Base-by-base conservation (phyloP, 441 rosid species). In the Populus hybrid region DNA sequence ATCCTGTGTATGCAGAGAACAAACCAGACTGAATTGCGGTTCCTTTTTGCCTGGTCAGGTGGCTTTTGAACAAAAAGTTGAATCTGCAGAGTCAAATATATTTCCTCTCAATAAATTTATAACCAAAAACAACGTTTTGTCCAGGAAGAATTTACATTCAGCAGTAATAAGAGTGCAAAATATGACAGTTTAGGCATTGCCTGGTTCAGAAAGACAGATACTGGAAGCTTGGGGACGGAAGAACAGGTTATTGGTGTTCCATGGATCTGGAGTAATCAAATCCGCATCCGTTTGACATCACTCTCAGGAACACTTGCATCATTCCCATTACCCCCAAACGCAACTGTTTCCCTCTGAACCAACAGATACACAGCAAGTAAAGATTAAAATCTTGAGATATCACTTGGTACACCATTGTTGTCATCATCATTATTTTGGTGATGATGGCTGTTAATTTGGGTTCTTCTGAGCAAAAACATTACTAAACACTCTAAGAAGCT, bases 301-400 rank as follows among this genome's bases (percentile, higher is more conserved):
- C 79, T 83, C 82, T 85, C 93, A 0, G 94, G 99, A 16, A 93
- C 99, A 81, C 88, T 88, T 74, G 80, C 85, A 40, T 93, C 99
- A 70, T 82, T 82, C 46, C 88, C 87, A 34, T 78, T 87, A 70
- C 14, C 84, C 24, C 30, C 30, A 46, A 46, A 46, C 12, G 89
- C 83, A 67, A 23, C 88, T 10, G 80, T 6, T 26, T 26, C 1
- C 67, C 87, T 88, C 90, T 87, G 89, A 72, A 77, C 69, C 80
- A 53, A 74, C 65, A 74, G 26, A 73, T 73, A 23, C 57, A 61
- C 36, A 14, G 64, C 24, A 23, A 65, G 34, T 68, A 75, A 66
- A 23, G 46, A 24, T 10, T 20, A 30, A 20, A 74, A 32, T 26
- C 28, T 5, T 1, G 30, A 9, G 5, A 21, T 8, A 11, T 64